Evolutionary conservation across 345 rosid genomes (phyloP), one percentile per base, ranked within the genome.

Genomic region (Pistacia atlantica): DNA sequence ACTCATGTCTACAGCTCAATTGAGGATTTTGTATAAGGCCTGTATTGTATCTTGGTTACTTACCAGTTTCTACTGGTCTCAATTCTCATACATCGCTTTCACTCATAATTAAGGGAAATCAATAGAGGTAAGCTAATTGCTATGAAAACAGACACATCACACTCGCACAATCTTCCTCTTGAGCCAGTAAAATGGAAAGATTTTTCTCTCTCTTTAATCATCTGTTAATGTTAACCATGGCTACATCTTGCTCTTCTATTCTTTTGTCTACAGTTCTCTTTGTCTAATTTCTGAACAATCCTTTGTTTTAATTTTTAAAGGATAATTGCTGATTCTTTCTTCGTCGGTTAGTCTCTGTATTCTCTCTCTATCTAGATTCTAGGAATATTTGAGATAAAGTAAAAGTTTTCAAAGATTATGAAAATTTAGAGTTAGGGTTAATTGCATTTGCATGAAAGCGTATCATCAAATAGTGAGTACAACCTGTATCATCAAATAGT

Each of bases 81-180:
- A 72, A 60, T 72, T 73, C 35, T 83, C 85, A 83, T 73, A 67
- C 67, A 84, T 85, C 85, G 64, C 84, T 83, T 78, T 88, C 90
- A 82, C 81, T 85, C 86, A 82, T 83, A 77, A 82, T 73, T 72
- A 74, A 74, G 83, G 81, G 80, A 76, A 81, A 78, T 64, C 62
- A 83, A 42, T 42, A 42, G 46, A 42, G 46, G 8, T 42, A 42
- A 42, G 57, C 57, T 54, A 54, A 54, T 54, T 13, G n/a, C n/a
- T 54, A 54, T 54, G 16, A 3, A 16, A 54, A 13, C 57, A 54
- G n/a, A 14, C 6, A 37, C 20, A 49, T 52, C 31, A 14, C 75
- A 42, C 46, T 42, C 46, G 0, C 71, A 49, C 58, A 28, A 71
- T 55, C 51, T 68, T 67, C 33, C 67, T 54, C 33, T 25, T 13